Conservation (phyloP, 2,329 filamentous ascomycete genomes). For the Aspergillus alliaceus region DNA sequence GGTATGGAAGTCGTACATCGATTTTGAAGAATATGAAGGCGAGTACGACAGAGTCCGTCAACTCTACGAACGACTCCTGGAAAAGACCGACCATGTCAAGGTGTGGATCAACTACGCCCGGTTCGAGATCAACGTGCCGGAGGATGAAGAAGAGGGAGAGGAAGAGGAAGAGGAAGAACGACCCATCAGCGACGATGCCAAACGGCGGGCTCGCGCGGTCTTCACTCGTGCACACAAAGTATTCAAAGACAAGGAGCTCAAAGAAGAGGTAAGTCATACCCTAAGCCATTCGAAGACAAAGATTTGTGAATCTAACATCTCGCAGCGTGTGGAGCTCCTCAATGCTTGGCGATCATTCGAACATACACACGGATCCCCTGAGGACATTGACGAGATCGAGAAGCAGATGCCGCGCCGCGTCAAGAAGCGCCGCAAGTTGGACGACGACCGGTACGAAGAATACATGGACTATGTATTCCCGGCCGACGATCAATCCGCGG, state of each 20-base stretch:
- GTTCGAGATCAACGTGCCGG: slow-evolving; percentile 93
- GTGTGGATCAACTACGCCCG: slow-evolving; percentile 99
- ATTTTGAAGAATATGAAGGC: slow-evolving; percentile 94
- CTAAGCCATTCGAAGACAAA: background rate
- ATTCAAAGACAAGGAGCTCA: slow-evolving; percentile 87
- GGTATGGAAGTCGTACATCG: slow-evolving; percentile 97
- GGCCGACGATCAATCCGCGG: slow-evolving; percentile 83
- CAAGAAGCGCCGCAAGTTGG: slow-evolving; percentile 88
- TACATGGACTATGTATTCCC: slow-evolving; percentile 98
- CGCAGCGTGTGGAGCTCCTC: slow-evolving; percentile 76
- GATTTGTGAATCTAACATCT: slow-evolving; percentile 32
- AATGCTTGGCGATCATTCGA: slow-evolving; percentile 94
- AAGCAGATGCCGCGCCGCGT: slow-evolving; percentile 91
- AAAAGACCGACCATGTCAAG: slow-evolving; percentile 98
- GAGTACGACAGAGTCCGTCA: slow-evolving; percentile 80
- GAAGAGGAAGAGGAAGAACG: slow-evolving; percentile 58
- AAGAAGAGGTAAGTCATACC: slow-evolving; percentile 66
- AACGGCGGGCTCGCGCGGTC: slow-evolving; percentile 74
- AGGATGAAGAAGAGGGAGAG: slow-evolving; percentile 65
- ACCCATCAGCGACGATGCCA: slow-evolving; percentile 77
- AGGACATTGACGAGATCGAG: slow-evolving; percentile 79
- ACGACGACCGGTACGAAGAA: slow-evolving; percentile 93
- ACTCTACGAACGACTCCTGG: slow-evolving; percentile 85
- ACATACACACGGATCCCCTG: slow-evolving; percentile 72
- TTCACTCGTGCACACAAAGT: slow-evolving; percentile 83